Base-by-base conservation (phyloP, 495 filamentous ascomycete genomes). In the Xanthoparmelia taractica region DNA sequence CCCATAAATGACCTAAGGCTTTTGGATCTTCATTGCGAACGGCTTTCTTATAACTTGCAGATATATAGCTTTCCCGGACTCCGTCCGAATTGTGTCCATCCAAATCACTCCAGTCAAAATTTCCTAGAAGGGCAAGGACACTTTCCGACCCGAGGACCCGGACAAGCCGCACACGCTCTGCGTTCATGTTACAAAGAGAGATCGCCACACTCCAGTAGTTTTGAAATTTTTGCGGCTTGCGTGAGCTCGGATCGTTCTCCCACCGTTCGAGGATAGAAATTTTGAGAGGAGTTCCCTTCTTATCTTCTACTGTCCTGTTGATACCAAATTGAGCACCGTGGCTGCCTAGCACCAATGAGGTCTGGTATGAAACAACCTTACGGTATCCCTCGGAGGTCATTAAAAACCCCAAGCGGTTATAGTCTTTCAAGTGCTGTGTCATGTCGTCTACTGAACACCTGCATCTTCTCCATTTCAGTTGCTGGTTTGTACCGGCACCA, bases 331-430 rank as follows among this genome's bases (percentile, higher is more conserved):
- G 40, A 20, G 20, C 2, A 0, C 58, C 58, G 36, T 60, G 58
- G 41, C 58, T 47, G 4, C 58, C 58, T n/a, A 33, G 17, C 23
- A 59, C 38, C 20, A 47, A 5, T 3, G 12, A 20, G 10, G 13
- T 23, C 13, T 60, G 58, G 29, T 45, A 41, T 33, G 40, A 33
- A 8, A 48, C 58, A 2, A 50, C 41, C n/a, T 60, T 48, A 36
- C 31, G 58, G 33, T 60, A 60, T 6, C 40, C 36, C 25, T 48
- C 36, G 29, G 41, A 48, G 17, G 58, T 41, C 48, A 60, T 48
- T 1, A 60, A 48, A 31, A 34, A 29, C 7, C 48, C 41, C n/a
- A 60, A 13, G 0, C 31, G 29, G 7, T 41, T 41, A 18, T 8
- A 10, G 18, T 60, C 36, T 23, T 60, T 34, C 31, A 60, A 17